Conservation (phyloP, 179 eudicot species). For the Camellia oleifera region DNA sequence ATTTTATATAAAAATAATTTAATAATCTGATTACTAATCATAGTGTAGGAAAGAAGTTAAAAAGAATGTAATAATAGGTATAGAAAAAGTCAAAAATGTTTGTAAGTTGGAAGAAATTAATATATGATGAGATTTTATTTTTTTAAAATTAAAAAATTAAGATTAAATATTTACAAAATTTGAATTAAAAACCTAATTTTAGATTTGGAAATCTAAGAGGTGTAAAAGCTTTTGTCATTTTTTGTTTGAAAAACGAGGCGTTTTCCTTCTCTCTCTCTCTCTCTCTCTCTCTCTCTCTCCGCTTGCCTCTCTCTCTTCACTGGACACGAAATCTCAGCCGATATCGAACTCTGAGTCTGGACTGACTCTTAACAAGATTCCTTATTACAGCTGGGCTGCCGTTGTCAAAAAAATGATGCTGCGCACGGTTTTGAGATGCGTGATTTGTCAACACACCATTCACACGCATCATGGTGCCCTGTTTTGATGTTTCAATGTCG, state of each 20-base stretch:
- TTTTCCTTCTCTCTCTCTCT: not conserved
- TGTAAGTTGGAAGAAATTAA: too few species aligned
- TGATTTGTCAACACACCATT: not conserved
- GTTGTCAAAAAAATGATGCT: not conserved
- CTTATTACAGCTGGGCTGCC: not conserved
- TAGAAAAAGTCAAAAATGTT: too few species aligned
- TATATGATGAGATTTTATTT: too few species aligned
- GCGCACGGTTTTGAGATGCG: not conserved
- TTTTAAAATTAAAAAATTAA: too few species aligned
- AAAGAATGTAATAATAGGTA: too few species aligned
- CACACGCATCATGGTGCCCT: not conserved
- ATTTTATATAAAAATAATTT: too few species aligned
- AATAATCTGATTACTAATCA: too few species aligned
- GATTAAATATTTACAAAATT: too few species aligned
- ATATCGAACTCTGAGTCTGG: not conserved
- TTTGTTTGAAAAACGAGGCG: not conserved
- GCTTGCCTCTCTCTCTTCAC: not conserved
- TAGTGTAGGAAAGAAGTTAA: too few species aligned
- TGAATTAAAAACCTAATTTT: too few species aligned
- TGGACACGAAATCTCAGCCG: slow-evolving; percentile 15
- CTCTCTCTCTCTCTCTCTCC: not conserved
- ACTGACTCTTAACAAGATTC: too few species aligned
- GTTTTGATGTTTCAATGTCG: not conserved
- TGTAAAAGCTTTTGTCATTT: not conserved
- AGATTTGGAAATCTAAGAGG: not conserved